Conservation (phyloP, 768 basidiomycete genomes). For the Albatrellus ellisii region DNA sequence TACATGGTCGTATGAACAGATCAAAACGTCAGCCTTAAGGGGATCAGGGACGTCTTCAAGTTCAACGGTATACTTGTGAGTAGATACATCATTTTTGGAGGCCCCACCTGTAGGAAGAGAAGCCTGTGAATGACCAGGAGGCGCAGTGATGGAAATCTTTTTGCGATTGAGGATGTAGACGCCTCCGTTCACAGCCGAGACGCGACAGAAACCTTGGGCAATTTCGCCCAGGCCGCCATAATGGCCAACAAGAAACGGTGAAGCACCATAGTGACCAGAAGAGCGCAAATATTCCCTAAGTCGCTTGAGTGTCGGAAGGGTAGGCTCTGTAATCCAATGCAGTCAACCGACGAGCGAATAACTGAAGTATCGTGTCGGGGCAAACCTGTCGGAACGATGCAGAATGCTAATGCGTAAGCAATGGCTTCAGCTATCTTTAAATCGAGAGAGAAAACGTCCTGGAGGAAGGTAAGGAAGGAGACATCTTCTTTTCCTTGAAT, state of each 20-base stretch:
- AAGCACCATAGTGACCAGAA: slow-evolving; percentile 75
- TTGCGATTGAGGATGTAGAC: slow-evolving; percentile 59
- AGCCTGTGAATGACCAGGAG: slow-evolving; percentile 12
- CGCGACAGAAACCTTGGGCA: slow-evolving; percentile 81
- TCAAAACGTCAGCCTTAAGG: slow-evolving; percentile 39
- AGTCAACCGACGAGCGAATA: not conserved
- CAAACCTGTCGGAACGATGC: slow-evolving; percentile 43
- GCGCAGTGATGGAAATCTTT: slow-evolving; percentile 19
- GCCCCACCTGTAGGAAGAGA: slow-evolving; percentile 1
- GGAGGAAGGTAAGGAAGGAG: slow-evolving; percentile 54
- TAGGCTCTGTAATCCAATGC: slow-evolving; percentile 55
- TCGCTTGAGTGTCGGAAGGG: slow-evolving; percentile 52
- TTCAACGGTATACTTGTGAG: slow-evolving; percentile 27
- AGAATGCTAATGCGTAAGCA: slow-evolving; percentile 70
- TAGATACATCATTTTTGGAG: slow-evolving; percentile 2
- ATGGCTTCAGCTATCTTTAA: slow-evolving; percentile 45
- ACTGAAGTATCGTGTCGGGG: not conserved
- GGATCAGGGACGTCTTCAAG: slow-evolving; percentile 51
- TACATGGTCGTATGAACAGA: slow-evolving; percentile 32
- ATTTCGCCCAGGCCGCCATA: slow-evolving; percentile 92
- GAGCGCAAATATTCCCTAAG: slow-evolving; percentile 66
- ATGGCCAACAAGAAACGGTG: slow-evolving; percentile 86
- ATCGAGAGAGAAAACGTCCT: slow-evolving; percentile 47
- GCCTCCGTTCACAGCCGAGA: slow-evolving; percentile 68
- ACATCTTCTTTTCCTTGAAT: slow-evolving; percentile 39